Percentiles rank a stretch among this genome's conserved stretches.
Conservation (phyloP, 768 basidiomycete species). For the Hypsizygus marmoreus region DNA sequence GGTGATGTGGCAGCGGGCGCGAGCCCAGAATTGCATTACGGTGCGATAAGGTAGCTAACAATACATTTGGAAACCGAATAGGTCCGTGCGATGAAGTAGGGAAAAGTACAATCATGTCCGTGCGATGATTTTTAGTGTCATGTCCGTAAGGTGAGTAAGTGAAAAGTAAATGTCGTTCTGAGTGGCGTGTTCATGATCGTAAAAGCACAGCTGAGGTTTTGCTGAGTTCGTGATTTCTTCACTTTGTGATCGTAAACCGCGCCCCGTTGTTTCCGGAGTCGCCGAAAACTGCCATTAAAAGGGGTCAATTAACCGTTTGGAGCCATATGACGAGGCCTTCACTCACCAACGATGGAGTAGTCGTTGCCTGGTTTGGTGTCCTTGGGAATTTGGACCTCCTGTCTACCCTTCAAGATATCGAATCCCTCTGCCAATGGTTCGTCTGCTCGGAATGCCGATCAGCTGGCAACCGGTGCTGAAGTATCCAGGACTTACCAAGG, state of each 20-base stretch:
- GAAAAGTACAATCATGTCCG: conserved; percentile 12
- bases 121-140: conserved; percentile 13
- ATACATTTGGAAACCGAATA: conserved; percentile 14
- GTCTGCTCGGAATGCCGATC: conserved; percentile 23
- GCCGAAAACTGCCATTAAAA: conserved; percentile 28
- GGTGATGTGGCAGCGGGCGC: conserved; percentile 9
- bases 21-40: conserved; percentile 8
- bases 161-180: not conserved
- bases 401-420: conserved; percentile 36
- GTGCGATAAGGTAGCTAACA: conserved; percentile 13
- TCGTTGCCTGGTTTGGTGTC: conserved; percentile 31
- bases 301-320: conserved; percentile 3
- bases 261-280: conserved; percentile 40
- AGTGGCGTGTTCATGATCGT: conserved; percentile 9
- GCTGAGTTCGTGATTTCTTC: conserved; percentile 16
- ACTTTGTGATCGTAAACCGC: conserved; percentile 44
- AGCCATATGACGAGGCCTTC: not conserved
- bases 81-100: conserved; percentile 8
- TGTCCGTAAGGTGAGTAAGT: conserved; percentile 4
- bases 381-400: conserved; percentile 35
- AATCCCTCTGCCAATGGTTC: conserved; percentile 34
- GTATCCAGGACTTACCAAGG: conserved; percentile 33
- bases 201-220: not conserved
- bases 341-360: conserved; percentile 44
- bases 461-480: too few species aligned